Evolutionary conservation across 352 stramenopile species (phyloP).

Genomic region (Phytophthora rubi): DNA sequence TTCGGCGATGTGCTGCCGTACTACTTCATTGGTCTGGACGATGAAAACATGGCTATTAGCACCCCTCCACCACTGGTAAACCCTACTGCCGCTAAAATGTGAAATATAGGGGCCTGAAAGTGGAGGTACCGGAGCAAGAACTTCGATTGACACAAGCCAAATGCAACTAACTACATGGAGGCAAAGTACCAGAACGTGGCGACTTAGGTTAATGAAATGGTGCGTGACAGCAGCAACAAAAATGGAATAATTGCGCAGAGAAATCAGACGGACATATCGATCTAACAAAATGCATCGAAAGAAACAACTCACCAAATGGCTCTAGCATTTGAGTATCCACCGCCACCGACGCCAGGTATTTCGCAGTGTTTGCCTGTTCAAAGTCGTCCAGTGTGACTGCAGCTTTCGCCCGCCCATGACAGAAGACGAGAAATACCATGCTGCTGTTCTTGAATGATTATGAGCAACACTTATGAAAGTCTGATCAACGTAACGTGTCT

Average conservation of each 20-base stretch:
- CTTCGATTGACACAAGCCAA: conserved; percentile 44
- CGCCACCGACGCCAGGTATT: conserved; percentile 27
- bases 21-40: conserved; percentile 12
- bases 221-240: conserved; percentile 6
- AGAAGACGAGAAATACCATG: too few species aligned
- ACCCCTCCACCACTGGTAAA: not conserved
- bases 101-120: conserved; percentile 32
- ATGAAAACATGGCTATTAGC: conserved; percentile 20
- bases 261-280: too few species aligned
- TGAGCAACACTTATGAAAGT: too few species aligned
- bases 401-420: too few species aligned
- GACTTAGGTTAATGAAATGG: conserved; percentile 47
- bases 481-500: too few species aligned
- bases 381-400: too few species aligned
- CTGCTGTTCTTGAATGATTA: too few species aligned
- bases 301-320: conserved; percentile 44
- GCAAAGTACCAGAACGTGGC: conserved; percentile 45
- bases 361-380: too few species aligned
- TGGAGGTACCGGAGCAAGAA: conserved; percentile 50
- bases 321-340: conserved; percentile 34
- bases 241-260: too few species aligned
- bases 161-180: conserved; percentile 54
- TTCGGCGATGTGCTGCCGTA: not conserved
- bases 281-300: conserved; percentile 7
- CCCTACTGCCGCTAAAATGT: too few species aligned